Conservation (phyloP, 2,329 filamentous ascomycete genomes). For the Apiospora malaysiana region DNA sequence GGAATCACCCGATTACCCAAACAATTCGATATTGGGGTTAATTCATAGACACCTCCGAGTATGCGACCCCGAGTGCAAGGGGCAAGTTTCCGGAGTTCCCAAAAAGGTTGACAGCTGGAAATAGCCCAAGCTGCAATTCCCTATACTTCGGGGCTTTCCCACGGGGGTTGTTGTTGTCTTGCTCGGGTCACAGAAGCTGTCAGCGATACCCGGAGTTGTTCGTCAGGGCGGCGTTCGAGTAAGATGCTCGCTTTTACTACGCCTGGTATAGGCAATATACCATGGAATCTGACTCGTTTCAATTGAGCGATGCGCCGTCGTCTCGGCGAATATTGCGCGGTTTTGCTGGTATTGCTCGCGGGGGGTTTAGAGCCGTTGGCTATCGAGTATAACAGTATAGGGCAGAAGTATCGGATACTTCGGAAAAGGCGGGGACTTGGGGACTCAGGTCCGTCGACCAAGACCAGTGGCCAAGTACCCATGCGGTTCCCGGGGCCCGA, state of each 20-base stretch:
- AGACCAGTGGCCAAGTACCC: slow-evolving; percentile 13
- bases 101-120: background rate
- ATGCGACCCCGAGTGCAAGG: background rate
- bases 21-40: background rate
- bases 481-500: slow-evolving; percentile 18
- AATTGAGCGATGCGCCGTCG: background rate
- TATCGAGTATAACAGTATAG: background rate
- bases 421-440: slow-evolving; percentile 10
- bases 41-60: background rate
- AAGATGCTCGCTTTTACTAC: background rate
- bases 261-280: background rate
- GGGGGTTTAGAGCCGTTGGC: background rate
- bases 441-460: slow-evolving; percentile 14
- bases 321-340: background rate
- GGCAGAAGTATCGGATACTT: slow-evolving; percentile 13
- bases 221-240: background rate
- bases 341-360: background rate
- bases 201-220: background rate
- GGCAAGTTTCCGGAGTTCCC: background rate
- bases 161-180: background rate
- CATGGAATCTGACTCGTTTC: slow-evolving; percentile 10
- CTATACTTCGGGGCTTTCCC: slow-evolving; percentile 1
- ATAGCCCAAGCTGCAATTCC: background rate
- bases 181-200: background rate
- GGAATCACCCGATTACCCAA: slow-evolving; percentile 17